Evolutionary conservation across 2,329 filamentous ascomycete species (phyloP).

Genomic region (Aaosphaeria pasadenensis): DNA sequence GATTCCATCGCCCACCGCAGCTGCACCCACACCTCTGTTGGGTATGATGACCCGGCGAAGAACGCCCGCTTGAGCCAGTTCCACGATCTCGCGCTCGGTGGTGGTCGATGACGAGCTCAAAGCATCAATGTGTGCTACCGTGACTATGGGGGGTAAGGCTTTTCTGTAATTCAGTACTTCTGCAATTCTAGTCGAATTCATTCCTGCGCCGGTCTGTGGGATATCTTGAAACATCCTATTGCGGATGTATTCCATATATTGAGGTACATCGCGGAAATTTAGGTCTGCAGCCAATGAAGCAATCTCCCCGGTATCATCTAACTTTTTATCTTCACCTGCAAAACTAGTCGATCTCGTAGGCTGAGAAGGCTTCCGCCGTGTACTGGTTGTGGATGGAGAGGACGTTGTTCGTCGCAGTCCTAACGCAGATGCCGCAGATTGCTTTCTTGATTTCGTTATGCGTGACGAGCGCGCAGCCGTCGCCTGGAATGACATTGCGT

Average conservation of each 20-base stretch:
- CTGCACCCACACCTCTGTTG: slow-evolving; percentile 55
- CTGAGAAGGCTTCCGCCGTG: slow-evolving; percentile 33
- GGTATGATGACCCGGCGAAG: slow-evolving; percentile 64
- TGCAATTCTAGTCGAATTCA: slow-evolving; percentile 62
- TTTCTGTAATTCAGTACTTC: slow-evolving; percentile 62
- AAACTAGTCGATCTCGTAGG: slow-evolving; percentile 21
- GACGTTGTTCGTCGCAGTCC: slow-evolving; percentile 24
- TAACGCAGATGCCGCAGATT: slow-evolving; percentile 22
- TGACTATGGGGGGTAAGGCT: slow-evolving; percentile 62
- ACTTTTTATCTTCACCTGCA: slow-evolving; percentile 40
- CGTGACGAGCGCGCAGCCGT: slow-evolving; percentile 31
- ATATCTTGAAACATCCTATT: slow-evolving; percentile 62
- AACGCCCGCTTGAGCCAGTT: slow-evolving; percentile 56
- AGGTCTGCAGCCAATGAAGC: slow-evolving; percentile 55
- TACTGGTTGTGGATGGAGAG: slow-evolving; percentile 36
- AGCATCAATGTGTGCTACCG: slow-evolving; percentile 63
- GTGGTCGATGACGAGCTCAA: slow-evolving; percentile 61
- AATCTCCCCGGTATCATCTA: slow-evolving; percentile 61
- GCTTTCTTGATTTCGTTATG: slow-evolving; percentile 21
- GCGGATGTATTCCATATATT: slow-evolving; percentile 62
- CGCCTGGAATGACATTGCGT: slow-evolving; percentile 23
- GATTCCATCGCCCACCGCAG: slow-evolving; percentile 62
- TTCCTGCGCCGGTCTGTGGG: slow-evolving; percentile 56
- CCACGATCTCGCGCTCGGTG: slow-evolving; percentile 65
- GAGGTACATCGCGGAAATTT: slow-evolving; percentile 59